Evolutionary conservation across 176 grass and related monocot species (phyloP).

Genomic region (Hordeum vulgare): DNA sequence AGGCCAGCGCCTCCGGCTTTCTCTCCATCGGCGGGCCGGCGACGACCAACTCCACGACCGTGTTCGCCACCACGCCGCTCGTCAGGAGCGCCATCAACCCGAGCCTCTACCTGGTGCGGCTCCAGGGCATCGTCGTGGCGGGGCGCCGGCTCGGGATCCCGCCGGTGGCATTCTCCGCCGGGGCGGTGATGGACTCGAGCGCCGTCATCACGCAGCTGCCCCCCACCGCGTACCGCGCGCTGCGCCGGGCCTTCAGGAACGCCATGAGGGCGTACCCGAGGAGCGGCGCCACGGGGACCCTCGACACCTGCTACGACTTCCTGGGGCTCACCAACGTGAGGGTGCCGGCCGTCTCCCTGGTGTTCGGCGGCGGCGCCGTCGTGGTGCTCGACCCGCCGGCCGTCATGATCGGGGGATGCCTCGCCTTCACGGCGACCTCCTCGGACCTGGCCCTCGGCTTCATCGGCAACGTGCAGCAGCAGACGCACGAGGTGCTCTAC

Average conservation of each 20-base stretch:
- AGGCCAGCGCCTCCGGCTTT: slow-evolving; percentile 26
- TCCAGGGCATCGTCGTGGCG: slow-evolving; percentile 28
- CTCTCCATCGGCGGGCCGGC: slow-evolving; percentile 29
- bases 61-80: neutral
- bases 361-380: neutral
- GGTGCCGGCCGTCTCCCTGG: slow-evolving; percentile 26
- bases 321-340: slow-evolving; percentile 1
- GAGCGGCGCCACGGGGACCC: neutral
- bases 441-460: neutral
- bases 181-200: slow-evolving; percentile 52
- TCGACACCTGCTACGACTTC: slow-evolving; percentile 51
- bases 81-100: neutral
- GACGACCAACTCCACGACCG: neutral
- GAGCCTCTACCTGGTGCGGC: slow-evolving; percentile 27
- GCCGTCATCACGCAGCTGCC: slow-evolving; percentile 41
- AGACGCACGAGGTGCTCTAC: slow-evolving; percentile 50
- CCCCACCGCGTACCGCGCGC: slow-evolving; percentile 42
- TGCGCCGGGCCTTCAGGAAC: slow-evolving; percentile 36
- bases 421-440: slow-evolving; percentile 38
- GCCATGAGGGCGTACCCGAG: slow-evolving; percentile 21
- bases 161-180: slow-evolving; percentile 23
- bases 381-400: slow-evolving; percentile 23
- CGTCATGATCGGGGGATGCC: slow-evolving; percentile 38
- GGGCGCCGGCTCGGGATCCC: slow-evolving; percentile 23
- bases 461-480: slow-evolving; percentile 62